Conservation (phyloP, 202 grass and related monocot species). For the Zizania palustris region DNA sequence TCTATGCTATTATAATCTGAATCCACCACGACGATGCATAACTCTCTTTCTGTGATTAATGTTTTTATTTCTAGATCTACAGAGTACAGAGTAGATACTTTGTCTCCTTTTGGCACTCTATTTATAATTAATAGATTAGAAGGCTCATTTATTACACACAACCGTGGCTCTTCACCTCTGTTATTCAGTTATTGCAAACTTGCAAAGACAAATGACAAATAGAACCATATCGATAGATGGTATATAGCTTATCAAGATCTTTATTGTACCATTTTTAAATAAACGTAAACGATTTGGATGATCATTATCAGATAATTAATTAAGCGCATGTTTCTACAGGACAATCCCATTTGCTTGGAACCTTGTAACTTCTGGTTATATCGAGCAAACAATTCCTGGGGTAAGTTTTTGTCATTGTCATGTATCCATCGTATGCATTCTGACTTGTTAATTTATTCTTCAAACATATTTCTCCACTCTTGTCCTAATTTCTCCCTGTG, state of each 20-base stretch:
- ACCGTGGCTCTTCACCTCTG: not conserved
- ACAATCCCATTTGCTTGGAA: constrained; percentile 99
- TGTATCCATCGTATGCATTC: not conserved
- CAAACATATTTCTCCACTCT: not conserved
- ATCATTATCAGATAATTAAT: constrained; percentile 12
- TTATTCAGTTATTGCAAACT: not conserved
- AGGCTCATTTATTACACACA: no score
- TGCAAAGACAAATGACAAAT: not conserved
- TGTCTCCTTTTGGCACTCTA: no score
- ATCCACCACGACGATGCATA: no score
- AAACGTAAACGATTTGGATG: not conserved
- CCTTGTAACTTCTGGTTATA: constrained; percentile 87
- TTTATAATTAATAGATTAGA: not conserved
- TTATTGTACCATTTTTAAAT: constrained; percentile 11
- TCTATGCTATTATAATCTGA: no score
- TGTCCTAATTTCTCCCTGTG: not conserved
- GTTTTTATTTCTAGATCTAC: no score
- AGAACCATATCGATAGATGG: not conserved
- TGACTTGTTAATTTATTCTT: not conserved
- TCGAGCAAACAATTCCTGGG: constrained; percentile 90
- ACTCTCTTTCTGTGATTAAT: no score
- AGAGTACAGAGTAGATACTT: no score
- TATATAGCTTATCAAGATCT: not conserved
- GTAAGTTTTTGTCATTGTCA: constrained; percentile 9
- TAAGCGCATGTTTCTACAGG: constrained; percentile 32